Evolutionary conservation across 2,329 filamentous ascomycete genomes (phyloP), one percentile per base, ranked within the genome.

Genomic region (Aspergillus arachidicola): DNA sequence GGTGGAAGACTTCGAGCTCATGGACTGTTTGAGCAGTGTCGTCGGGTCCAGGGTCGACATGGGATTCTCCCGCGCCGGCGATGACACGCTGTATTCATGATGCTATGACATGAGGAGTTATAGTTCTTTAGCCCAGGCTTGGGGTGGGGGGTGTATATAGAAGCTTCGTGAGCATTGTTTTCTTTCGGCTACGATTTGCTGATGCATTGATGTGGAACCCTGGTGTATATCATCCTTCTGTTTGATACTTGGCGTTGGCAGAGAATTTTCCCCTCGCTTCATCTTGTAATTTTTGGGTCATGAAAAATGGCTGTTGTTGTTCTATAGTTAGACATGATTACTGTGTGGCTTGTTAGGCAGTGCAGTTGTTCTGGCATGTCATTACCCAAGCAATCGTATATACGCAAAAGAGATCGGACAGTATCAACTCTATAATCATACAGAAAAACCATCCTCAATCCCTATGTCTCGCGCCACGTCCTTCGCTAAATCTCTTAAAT

Each of bases 11-110:
- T 91, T 91, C 62, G 84, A 86, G 70, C 78, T 85, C 45, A 78
- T 80, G 57, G 94, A 97, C 79, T 92, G 92, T 26, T 78, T 97
- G 60, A 90, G 90, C 72, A 89, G 84, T 43, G 84, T 93, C 28
- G 82, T 93, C 67, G 88, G 75, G 41, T 66, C 73, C 1, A 78
- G 75, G 62, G 67, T 78, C 30, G 76, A 77, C 9, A 23, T 69
- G 9, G 66, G 71, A 7, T 64, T 75, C 43, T 64, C 68, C 9
- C 68, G 69, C 9, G 57, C 63, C 16, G 67, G 66, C 11, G 76
- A 77, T 43, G 76, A 78, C 46, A 68, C 72, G 53, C 71, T 77
- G 66, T 78, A 77, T 66, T 69, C 69, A 60, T 77, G 65, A 71
- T 58, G 7, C 28, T 32, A 36, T 36, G 21, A 58, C 21, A n/a